Evolutionary conservation across 2,329 filamentous ascomycete genomes (phyloP).

Genomic region (Arthrobotrys megalospora): DNA sequence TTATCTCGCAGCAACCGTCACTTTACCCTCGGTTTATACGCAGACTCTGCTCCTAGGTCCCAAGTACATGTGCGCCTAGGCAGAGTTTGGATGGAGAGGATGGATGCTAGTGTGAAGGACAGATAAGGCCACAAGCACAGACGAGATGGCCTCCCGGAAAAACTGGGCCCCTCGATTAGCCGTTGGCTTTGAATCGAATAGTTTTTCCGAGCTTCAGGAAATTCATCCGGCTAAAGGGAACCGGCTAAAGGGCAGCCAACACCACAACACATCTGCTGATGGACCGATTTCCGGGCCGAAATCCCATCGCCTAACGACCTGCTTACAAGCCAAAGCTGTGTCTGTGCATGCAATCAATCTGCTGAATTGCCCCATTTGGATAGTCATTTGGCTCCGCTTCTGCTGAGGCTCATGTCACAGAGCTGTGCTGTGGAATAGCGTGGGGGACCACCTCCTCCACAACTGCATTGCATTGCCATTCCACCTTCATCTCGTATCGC

Average conservation of each 20-base stretch:
- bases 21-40: constrained; percentile 26
- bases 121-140: constrained; percentile 30
- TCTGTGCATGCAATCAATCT: constrained; percentile 45
- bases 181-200: constrained; percentile 21
- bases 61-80: neutral
- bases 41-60: neutral
- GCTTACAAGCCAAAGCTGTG: constrained; percentile 14
- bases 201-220: constrained; percentile 47
- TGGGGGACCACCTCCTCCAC: constrained; percentile 33
- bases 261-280: constrained; percentile 32
- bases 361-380: constrained; percentile 39
- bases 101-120: neutral
- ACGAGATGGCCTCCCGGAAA: constrained; percentile 49
- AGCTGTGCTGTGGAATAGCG: constrained; percentile 21
- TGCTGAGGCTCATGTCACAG: constrained; percentile 50
- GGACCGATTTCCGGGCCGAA: constrained; percentile 48
- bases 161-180: constrained; percentile 35
- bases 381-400: constrained; percentile 11
- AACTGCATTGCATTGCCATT: constrained; percentile 14
- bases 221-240: constrained; percentile 55
- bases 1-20: constrained; percentile 45
- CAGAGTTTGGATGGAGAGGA: neutral
- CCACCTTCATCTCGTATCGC: constrained; percentile 26
- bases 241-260: constrained; percentile 37
- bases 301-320: constrained; percentile 43